Evolutionary conservation across 768 basidiomycete species (phyloP).

Genomic region (Xerocomellus dryophilus): DNA sequence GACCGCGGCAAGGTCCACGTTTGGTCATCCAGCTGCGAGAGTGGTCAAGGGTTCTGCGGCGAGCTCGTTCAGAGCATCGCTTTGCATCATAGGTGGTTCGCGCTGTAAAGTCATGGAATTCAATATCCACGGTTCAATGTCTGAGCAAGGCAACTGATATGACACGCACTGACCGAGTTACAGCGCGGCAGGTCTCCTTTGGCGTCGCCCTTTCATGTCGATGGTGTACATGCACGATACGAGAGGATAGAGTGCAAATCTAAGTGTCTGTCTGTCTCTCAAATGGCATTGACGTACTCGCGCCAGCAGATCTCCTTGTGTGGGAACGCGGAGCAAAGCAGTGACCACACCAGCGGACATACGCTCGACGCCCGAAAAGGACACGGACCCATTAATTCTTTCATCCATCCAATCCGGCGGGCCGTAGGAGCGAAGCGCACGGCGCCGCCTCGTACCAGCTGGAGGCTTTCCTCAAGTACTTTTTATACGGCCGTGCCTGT

Average conservation of each 20-base stretch:
- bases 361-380: neutral
- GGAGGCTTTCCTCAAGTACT: conserved; percentile 3
- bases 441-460: conserved; percentile 4
- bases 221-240: neutral
- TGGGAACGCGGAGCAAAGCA: neutral
- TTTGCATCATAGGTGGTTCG: neutral
- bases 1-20: neutral
- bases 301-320: conserved; percentile 1
- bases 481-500: conserved; percentile 2
- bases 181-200: neutral
- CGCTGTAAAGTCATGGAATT: neutral
- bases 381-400: neutral
- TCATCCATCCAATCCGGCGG: conserved; percentile 3
- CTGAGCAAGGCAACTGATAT: neutral
- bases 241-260: neutral
- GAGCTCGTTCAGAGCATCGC: neutral
- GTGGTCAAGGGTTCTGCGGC: neutral
- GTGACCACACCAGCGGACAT: neutral
- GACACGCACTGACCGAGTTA: neutral
- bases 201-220: neutral
- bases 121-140: neutral
- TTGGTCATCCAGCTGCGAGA: neutral
- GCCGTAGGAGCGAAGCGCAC: conserved; percentile 1
- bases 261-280: neutral
- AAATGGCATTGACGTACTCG: neutral